Conservation (phyloP, 163 green algal species). For the Scenedesmus sp. region DNA sequence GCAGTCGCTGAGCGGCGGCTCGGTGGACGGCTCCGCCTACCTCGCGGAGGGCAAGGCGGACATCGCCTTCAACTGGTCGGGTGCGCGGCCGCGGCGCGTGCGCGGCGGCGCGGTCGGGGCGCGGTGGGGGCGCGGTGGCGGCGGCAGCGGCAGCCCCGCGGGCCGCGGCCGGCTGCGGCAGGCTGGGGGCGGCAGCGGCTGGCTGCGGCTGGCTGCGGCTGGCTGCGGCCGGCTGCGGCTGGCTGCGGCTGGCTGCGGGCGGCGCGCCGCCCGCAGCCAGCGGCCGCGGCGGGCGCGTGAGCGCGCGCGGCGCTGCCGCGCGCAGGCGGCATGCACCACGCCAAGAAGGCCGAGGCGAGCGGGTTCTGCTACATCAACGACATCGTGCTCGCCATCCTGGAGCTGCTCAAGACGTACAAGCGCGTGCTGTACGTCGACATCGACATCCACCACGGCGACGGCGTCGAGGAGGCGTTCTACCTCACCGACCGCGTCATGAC, state of each 20-base stretch:
- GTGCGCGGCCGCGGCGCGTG: conserved; percentile 46
- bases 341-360: conserved; percentile 92
- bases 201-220: too few relatives aligned
- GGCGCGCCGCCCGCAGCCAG: too few relatives aligned
- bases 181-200: neutral
- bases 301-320: too few relatives aligned
- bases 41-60: conserved; percentile 80
- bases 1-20: conserved; percentile 72
- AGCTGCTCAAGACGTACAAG: conserved; percentile 85
- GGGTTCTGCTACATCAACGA: conserved; percentile 99
- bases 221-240: too few relatives aligned
- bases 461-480: conserved; percentile 97
- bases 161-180: neutral
- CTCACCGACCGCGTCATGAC: conserved; percentile 93
- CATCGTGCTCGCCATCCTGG: conserved; percentile 95
- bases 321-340: conserved; percentile 94
- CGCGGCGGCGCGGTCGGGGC: too few relatives aligned
- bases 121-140: too few relatives aligned
- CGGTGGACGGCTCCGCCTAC: conserved; percentile 76
- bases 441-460: conserved; percentile 96
- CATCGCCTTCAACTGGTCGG: conserved; percentile 92
- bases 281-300: too few relatives aligned
- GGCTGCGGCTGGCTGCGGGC: too few relatives aligned
- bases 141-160: neutral
- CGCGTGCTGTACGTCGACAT: conserved; percentile 89